Conservation (phyloP, 73 alveolate genomes). For the Blepharisma stoltei region DNA sequence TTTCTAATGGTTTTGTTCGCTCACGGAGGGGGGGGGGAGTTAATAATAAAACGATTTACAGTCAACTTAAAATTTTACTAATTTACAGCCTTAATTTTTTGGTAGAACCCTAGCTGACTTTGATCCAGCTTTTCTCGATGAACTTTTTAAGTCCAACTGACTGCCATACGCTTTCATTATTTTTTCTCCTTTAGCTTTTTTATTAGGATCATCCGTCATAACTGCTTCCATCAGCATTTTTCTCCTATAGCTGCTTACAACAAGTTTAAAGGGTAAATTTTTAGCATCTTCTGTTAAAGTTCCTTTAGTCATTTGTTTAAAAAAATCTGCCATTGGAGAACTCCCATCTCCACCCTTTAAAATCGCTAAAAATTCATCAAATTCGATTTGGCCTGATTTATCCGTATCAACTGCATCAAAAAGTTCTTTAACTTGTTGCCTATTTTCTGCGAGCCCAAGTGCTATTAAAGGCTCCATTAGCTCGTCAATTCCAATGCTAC, state of each 20-base stretch:
- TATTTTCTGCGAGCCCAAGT: conserved; percentile 81
- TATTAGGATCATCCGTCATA: neutral
- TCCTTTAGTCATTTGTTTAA: conserved; percentile 38
- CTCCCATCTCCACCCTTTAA: conserved; percentile 74
- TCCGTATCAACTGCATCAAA: conserved; percentile 83
- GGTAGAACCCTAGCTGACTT: no score
- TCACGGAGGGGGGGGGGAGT: no score
- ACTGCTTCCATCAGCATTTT: conserved; percentile 12
- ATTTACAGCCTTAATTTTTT: no score
- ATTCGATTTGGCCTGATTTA: conserved; percentile 84
- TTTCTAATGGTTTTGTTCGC: no score
- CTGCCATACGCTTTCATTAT: neutral
- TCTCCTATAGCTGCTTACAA: conserved; percentile 1
- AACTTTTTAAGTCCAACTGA: neutral
- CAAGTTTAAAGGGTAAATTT: conserved; percentile 7
- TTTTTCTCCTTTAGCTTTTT: conserved; percentile 13
- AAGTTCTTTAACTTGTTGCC: conserved; percentile 79
- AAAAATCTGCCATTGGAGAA: conserved; percentile 71
- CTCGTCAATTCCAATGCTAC: conserved; percentile 88
- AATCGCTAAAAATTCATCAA: conserved; percentile 85
- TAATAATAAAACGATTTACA: no score
- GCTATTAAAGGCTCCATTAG: conserved; percentile 94
- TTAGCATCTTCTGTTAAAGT: neutral
- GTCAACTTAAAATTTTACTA: no score
- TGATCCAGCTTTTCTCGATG: no score